Base-by-base conservation (phyloP, 2,329 filamentous ascomycete genomes). In the Calonectria pseudoturangicola region DNA sequence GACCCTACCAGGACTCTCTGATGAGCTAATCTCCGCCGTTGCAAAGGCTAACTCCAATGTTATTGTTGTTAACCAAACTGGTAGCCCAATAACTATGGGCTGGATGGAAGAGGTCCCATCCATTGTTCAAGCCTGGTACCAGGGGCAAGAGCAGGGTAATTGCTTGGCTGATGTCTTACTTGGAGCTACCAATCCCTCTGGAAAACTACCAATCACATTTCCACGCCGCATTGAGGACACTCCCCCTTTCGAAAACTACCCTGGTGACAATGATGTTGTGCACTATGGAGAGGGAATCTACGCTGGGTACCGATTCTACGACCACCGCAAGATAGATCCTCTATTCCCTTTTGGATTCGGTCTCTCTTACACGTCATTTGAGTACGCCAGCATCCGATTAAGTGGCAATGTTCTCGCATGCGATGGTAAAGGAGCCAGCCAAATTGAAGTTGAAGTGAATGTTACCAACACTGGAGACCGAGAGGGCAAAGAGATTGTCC, bases 241-340 rank as follows among this genome's bases (percentile, higher is more conserved):
- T 77, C 93, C 93, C 2, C 90, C 92, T 0, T 94, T 91, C 82
- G 85, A 93, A 74, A 94, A 93, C 84, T 94, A 90, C 79, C 84
- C 87, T 33, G 88, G 88, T 1, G 93, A 94, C 79, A 89, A 91
- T 60, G 89, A 92, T 58, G 86, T 91, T 66, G 90, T 91, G 1
- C 83, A 74, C 2, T 95, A 95, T 77, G 92, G 92, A 33, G 93
- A 95, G 82, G 93, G 93, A 70, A 87, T 95, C 48, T 94, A 93
- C 80, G 87, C 95, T 16, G 93, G 93, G 0, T 95, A 95, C 82
- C 86, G 92, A 13, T 93, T 90, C 83, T 95, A 93, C 79, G 93
- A 95, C 9, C 67, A 75, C n/a, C 75, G 75, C 36, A 74, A 77
- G 18, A 74, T 78, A 41, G 86, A 89, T 30, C 88, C 91, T 0